Evolutionary conservation across 1,284 basidiomycete species (phyloP).

Genomic region (Irpex lacteus): DNA sequence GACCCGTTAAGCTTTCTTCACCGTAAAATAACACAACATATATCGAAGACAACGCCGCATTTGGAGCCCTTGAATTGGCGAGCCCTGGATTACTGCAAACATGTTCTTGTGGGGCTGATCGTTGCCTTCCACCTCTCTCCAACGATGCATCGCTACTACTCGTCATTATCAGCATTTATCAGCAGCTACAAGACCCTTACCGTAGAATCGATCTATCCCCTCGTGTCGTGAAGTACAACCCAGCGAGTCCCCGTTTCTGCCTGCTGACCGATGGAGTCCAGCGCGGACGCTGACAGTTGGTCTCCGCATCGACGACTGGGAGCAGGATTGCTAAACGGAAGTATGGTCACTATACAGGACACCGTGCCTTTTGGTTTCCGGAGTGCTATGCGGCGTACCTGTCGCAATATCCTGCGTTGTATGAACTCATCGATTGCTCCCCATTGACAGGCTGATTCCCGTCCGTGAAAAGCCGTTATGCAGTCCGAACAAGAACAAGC

Average conservation of each 20-base stretch:
- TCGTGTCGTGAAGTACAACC: neutral
- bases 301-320: neutral
- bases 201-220: neutral
- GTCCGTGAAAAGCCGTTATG: neutral
- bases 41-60: neutral
- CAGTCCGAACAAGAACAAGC: neutral
- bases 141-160: neutral
- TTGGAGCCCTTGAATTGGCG: neutral
- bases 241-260: neutral
- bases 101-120: neutral
- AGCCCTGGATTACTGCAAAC: neutral
- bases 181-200: neutral
- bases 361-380: neutral
- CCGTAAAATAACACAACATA: neutral
- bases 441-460: neutral
- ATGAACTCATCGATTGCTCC: neutral
- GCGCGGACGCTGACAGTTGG: neutral
- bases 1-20: neutral
- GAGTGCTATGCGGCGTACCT: neutral
- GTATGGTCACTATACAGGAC: neutral
- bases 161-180: neutral
- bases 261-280: neutral
- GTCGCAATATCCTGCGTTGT: neutral
- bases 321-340: neutral
- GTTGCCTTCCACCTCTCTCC: neutral